Evolutionary conservation across 2,329 filamentous ascomycete genomes (phyloP).

Genomic region (Dactylellina drechsleri): DNA sequence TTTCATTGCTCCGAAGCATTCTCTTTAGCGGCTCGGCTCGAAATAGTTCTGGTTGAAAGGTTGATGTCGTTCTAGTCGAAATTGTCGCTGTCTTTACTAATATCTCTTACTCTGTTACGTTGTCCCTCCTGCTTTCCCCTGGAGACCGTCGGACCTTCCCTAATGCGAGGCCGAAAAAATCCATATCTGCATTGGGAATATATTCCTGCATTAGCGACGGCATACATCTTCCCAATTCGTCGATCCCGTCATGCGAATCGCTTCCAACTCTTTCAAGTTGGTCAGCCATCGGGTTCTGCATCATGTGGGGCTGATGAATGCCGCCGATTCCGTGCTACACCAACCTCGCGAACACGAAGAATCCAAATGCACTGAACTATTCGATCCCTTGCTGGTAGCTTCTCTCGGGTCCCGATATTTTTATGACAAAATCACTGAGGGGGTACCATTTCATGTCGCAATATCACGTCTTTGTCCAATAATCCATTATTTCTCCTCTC

Average conservation of each 20-base stretch:
- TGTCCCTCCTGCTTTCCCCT: not conserved
- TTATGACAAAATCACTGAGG: slow-evolving; percentile 5
- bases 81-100: slow-evolving; percentile 3
- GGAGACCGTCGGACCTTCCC: slow-evolving; percentile 18
- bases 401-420: not conserved
- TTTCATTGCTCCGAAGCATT: too few relatives aligned
- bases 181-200: too few relatives aligned
- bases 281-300: not conserved
- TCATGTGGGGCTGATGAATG: slow-evolving; percentile 5
- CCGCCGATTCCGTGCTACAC: slow-evolving; percentile 40
- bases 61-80: too few relatives aligned
- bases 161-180: slow-evolving; percentile 1
- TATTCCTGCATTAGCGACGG: slow-evolving; percentile 1
- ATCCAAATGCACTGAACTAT: slow-evolving; percentile 1
- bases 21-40: too few relatives aligned
- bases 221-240: not conserved
- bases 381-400: too few relatives aligned
- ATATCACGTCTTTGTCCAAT: slow-evolving; percentile 42
- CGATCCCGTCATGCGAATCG: not conserved
- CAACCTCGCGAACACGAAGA: slow-evolving; percentile 23
- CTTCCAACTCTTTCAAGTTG: not conserved
- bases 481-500: too few relatives aligned
- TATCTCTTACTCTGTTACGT: not conserved
- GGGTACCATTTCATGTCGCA: slow-evolving; percentile 27
- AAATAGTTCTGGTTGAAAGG: too few relatives aligned